Percentiles rank a stretch among this genome's conserved stretches.
Evolutionary conservation across 1,139 yeast species (phyloP).

Genomic region (Taphrina deformans): DNA sequence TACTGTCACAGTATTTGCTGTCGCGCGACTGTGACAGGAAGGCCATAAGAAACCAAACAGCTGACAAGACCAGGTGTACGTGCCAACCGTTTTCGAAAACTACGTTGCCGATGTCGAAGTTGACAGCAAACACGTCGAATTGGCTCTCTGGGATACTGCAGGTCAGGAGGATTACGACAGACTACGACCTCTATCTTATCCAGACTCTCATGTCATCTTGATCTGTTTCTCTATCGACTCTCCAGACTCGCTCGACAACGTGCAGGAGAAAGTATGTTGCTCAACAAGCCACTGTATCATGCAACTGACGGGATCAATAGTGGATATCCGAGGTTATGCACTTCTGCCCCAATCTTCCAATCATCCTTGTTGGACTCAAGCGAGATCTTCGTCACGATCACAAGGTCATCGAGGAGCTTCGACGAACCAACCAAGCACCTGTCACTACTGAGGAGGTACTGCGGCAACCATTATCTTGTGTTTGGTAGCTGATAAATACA

Average conservation of each 20-base stretch:
- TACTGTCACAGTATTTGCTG: neutral
- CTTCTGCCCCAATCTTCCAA: constrained; percentile 77
- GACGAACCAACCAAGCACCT: constrained; percentile 76
- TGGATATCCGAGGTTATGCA: constrained; percentile 80
- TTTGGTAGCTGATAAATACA: neutral
- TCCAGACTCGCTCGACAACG: constrained; percentile 75
- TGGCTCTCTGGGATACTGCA: constrained; percentile 95
- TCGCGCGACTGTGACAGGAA: neutral
- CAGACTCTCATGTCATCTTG: constrained; percentile 86
- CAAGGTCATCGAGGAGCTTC: constrained; percentile 69
- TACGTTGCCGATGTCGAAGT: constrained; percentile 85
- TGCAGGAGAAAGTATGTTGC: constrained; percentile 34
- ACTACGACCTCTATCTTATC: constrained; percentile 84
- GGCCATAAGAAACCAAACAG: neutral
- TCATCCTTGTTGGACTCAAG: constrained; percentile 85
- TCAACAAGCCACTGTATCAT: neutral
- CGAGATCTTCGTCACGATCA: constrained; percentile 84
- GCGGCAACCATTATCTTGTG: constrained; percentile 44
- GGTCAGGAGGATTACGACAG: constrained; percentile 94
- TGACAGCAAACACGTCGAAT: constrained; percentile 67
- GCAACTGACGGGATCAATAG: constrained; percentile 26
- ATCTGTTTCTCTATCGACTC: constrained; percentile 85
- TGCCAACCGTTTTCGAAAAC: constrained; percentile 47
- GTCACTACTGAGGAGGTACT: constrained; percentile 43
- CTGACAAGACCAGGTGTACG: constrained; percentile 32